Conservation (phyloP, 345 rosid genomes). For the Rhodamnia argentea region DNA sequence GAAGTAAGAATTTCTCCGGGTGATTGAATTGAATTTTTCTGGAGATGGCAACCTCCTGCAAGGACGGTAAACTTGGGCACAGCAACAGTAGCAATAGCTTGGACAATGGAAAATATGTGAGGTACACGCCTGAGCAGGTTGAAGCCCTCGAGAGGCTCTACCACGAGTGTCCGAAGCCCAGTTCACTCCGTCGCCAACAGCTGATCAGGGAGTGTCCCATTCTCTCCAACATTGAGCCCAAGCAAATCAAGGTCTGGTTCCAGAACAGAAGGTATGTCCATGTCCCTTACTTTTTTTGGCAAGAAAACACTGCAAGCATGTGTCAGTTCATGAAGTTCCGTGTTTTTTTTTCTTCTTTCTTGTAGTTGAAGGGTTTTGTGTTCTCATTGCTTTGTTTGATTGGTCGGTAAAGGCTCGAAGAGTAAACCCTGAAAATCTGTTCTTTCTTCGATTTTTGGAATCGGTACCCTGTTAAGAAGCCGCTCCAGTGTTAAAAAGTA, state of each 20-base stretch:
- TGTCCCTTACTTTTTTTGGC: background rate
- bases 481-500: background rate
- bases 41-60: slow-evolving; percentile 81
- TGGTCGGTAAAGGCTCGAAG: background rate
- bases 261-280: slow-evolving; percentile 81
- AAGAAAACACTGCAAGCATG: background rate
- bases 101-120: slow-evolving; percentile 96
- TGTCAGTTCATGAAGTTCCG: background rate
- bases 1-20: background rate
- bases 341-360: background rate
- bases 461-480: background rate
- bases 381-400: background rate
- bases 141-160: slow-evolving; percentile 99
- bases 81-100: slow-evolving; percentile 18
- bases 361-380: background rate
- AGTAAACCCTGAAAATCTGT: background rate
- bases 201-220: slow-evolving; percentile 97
- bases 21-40: background rate
- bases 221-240: slow-evolving; percentile 97
- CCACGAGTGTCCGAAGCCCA: slow-evolving; percentile 98
- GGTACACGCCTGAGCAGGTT: slow-evolving; percentile 99
- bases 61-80: slow-evolving; percentile 62
- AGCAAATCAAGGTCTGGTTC: slow-evolving; percentile 99
- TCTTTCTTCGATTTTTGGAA: background rate
- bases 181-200: slow-evolving; percentile 98